Conservation (phyloP, 1,284 basidiomycete species). For the Phaffia rhodozyma region DNA sequence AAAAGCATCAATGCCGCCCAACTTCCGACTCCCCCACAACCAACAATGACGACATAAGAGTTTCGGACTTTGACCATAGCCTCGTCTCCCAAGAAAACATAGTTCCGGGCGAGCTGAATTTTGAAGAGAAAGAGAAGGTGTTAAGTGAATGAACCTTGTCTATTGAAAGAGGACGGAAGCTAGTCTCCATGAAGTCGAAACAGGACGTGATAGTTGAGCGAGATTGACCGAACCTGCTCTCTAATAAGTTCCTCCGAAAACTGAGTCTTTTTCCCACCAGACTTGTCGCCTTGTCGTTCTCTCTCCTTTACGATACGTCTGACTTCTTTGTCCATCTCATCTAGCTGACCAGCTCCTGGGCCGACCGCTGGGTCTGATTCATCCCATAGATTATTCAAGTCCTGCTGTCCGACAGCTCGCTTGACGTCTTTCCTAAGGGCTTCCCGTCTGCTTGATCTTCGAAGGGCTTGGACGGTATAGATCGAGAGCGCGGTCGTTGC, state of each 20-base stretch:
- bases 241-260: constrained; percentile 66
- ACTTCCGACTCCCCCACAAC: constrained; percentile 91
- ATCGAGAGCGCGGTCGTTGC: constrained; percentile 28
- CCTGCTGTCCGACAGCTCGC: constrained; percentile 20
- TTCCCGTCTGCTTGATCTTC: constrained; percentile 31
- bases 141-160: background rate
- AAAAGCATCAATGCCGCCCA: constrained; percentile 92
- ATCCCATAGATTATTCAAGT: background rate
- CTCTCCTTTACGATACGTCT: background rate
- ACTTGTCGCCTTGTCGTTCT: background rate
- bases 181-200: background rate
- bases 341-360: background rate
- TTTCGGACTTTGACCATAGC: constrained; percentile 68
- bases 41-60: constrained; percentile 72
- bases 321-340: background rate
- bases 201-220: background rate
- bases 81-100: constrained; percentile 86
- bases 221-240: constrained; percentile 40
- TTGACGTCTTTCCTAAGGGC: constrained; percentile 32
- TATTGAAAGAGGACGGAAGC: background rate
- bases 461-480: constrained; percentile 32
- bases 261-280: constrained; percentile 12
- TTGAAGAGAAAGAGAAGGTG: constrained; percentile 22
- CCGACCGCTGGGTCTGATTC: constrained; percentile 22
- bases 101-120: constrained; percentile 76